Base-by-base conservation (phyloP, 768 basidiomycete species). In the Auriscalpium orientale region DNA sequence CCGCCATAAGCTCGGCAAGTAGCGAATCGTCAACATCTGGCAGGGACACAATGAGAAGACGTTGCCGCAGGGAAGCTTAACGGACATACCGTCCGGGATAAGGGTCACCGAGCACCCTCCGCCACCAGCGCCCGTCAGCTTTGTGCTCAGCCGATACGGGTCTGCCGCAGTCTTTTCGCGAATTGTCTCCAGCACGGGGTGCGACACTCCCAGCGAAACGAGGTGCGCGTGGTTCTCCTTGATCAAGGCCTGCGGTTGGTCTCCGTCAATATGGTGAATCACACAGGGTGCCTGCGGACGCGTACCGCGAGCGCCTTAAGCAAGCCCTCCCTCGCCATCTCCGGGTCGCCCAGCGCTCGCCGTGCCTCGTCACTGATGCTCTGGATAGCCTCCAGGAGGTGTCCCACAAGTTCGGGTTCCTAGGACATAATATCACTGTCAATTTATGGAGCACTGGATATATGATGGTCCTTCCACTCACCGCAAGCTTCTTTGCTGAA, bases 91-190 rank as follows among this genome's bases (percentile, higher is more conserved):
- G 72, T 98, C 94, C 51, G 97, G 97, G 51, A 99, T 79, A 37
- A 98, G 80, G 12, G 95, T 95, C 34, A 98, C 92, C 5, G 94
- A 87, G 66, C 97, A 98, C n/a, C 97, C 97, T 22, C 97, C 97
- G 43, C 97, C 97, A 34, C 97, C 97, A 8, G 97, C 95, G 44
- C 97, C 97, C 8, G 97, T 99, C 55, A 99, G 73, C 74, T 98
- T 97, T n/a, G 93, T 94, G 64, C 83, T 84, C 49, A 98, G 75
- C 10, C 73, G 72, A 71, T 86, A 89, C 8, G 85, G 86, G 58
- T 74, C 66, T 10, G 78, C 76, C 10, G 74, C 70, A 0, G 93
- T 91, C 61, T 79, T 84, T n/a, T 76, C 71, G 54, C 84, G 81
- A 62, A 98, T 93, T 20, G 76, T 72, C 70, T 99, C 97, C 56